A percentile compares a stretch with the other conserved stretches of the same genome.
Evolutionary conservation across 495 filamentous ascomycete genomes (phyloP).

Genomic region (Talaromyces thailandensis): DNA sequence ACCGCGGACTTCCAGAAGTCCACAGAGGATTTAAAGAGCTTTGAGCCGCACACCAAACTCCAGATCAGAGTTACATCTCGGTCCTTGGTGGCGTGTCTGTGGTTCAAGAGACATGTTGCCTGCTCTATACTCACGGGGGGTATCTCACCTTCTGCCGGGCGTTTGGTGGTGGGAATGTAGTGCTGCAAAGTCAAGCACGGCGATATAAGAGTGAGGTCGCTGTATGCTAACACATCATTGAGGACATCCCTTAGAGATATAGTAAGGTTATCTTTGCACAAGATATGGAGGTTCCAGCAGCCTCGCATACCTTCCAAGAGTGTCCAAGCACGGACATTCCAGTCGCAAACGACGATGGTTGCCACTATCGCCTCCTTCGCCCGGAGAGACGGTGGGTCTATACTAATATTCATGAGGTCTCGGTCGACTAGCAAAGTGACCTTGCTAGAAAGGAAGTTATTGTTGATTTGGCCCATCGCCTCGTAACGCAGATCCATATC

Average conservation of each 20-base stretch:
- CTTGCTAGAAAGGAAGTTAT: slow-evolving; percentile 13
- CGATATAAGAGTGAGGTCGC: neutral
- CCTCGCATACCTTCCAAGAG: slow-evolving; percentile 16
- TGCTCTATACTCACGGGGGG: slow-evolving; percentile 5
- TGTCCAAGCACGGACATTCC: slow-evolving; percentile 19
- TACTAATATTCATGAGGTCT: slow-evolving; percentile 15
- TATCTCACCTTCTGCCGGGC: neutral
- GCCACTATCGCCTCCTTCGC: slow-evolving; percentile 10
- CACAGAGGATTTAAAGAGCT: slow-evolving; percentile 4
- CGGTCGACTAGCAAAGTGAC: slow-evolving; percentile 13
- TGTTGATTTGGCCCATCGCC: slow-evolving; percentile 15
- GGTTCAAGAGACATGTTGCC: slow-evolving; percentile 9
- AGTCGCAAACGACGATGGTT: slow-evolving; percentile 16
- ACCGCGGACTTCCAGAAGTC: slow-evolving; percentile 8
- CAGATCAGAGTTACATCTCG: slow-evolving; percentile 13
- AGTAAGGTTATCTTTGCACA: slow-evolving; percentile 12
- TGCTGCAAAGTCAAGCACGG: neutral
- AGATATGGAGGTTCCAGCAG: slow-evolving; percentile 9
- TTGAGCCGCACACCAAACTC: slow-evolving; percentile 11
- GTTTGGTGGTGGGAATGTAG: neutral
- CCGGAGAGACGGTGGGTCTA: neutral
- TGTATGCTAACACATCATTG: slow-evolving; percentile 3
- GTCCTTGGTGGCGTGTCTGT: slow-evolving; percentile 12
- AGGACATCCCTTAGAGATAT: slow-evolving; percentile 10
- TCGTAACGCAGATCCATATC: slow-evolving; percentile 11